phyloP scores from a whole-genome alignment of 352 stramenopile species.

The Chrysophaeum taylorii region DNA sequence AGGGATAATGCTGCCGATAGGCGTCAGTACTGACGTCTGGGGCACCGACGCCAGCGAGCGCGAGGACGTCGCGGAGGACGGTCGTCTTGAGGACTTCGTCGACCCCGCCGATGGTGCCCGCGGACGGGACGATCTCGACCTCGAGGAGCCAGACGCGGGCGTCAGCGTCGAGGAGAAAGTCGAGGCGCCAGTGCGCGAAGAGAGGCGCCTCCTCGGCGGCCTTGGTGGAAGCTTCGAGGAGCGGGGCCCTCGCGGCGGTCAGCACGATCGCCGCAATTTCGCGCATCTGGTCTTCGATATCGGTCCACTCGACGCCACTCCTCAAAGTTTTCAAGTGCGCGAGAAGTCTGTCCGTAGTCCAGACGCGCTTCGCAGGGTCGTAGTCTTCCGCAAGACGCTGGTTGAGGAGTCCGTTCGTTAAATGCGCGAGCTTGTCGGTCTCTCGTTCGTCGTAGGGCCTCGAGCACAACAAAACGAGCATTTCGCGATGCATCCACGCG shows the following conservation, averaged over 20 bases:
- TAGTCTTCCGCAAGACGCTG: conserved; percentile 18
- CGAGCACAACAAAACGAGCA: conserved; percentile 18
- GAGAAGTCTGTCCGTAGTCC: conserved; percentile 14
- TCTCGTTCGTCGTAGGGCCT: conserved; percentile 2
- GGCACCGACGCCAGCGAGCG: conserved; percentile 8
- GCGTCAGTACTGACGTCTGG: neutral
- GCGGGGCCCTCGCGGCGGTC: neutral
- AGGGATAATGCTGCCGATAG: neutral
- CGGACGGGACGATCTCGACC: conserved; percentile 26
- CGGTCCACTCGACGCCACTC: neutral
- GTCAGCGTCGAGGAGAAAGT: conserved; percentile 24
- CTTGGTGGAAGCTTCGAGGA: neutral
- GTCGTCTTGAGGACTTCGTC: conserved; percentile 24
- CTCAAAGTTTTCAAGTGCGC: conserved; percentile 7
- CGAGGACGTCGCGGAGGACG: conserved; percentile 26
- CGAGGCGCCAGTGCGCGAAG: conserved; percentile 19
- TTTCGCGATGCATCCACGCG: conserved; percentile 19
- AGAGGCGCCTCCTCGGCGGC: neutral
- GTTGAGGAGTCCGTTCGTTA: conserved; percentile 24
- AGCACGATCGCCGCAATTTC: conserved; percentile 12
- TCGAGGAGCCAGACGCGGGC: conserved; percentile 20
- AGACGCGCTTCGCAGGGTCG: conserved; percentile 19
- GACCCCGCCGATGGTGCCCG: conserved; percentile 24
- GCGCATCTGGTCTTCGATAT: conserved; percentile 12
- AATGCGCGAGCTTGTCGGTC: conserved; percentile 6